Percentiles rank a stretch among this genome's conserved stretches.
Conservation (phyloP, 352 stramenopile species). For the Hyaloperonospora brassicae region DNA sequence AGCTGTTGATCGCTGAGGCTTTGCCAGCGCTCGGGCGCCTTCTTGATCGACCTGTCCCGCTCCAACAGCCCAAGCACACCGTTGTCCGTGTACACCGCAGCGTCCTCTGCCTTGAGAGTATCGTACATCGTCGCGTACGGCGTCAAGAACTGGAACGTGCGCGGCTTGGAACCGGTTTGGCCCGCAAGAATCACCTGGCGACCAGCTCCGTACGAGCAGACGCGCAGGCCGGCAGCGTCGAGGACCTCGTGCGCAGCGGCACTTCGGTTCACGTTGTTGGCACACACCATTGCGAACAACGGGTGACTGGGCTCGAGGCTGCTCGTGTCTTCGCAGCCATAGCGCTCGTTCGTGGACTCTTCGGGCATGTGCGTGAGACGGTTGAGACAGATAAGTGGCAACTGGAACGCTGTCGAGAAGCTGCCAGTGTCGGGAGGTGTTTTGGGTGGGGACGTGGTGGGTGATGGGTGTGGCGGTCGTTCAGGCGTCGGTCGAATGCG, state of each 20-base stretch:
- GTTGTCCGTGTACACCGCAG: constrained; percentile 45
- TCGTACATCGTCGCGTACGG: constrained; percentile 58
- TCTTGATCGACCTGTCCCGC: constrained; percentile 65
- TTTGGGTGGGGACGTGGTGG: too few relatives aligned
- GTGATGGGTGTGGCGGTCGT: too few relatives aligned
- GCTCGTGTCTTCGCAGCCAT: constrained; percentile 4
- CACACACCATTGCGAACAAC: constrained; percentile 78
- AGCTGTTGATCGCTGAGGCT: constrained; percentile 56
- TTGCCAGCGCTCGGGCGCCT: constrained; percentile 68
- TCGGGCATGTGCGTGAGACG: too few relatives aligned
- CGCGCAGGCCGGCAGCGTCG: constrained; percentile 43
- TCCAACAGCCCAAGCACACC: constrained; percentile 65
- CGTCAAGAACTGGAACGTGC: constrained; percentile 62
- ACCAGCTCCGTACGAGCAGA: constrained; percentile 66
- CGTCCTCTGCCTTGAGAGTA: constrained; percentile 43
- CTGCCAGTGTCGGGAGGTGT: too few relatives aligned
- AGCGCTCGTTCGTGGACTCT: too few relatives aligned
- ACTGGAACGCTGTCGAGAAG: too few relatives aligned
- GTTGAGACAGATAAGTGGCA: too few relatives aligned
- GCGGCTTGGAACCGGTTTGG: constrained; percentile 21
- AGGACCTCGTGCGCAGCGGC: constrained; percentile 63
- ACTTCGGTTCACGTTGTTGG: constrained; percentile 84
- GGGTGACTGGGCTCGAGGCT: constrained; percentile 7
- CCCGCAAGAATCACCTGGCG: constrained; percentile 55
- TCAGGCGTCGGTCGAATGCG: too few relatives aligned